These are phyloP conservation scores for Aspergillus sp. DNA, from an alignment of 2,329 filamentous ascomycete genomes.

Conservation along the genomic window DNA sequence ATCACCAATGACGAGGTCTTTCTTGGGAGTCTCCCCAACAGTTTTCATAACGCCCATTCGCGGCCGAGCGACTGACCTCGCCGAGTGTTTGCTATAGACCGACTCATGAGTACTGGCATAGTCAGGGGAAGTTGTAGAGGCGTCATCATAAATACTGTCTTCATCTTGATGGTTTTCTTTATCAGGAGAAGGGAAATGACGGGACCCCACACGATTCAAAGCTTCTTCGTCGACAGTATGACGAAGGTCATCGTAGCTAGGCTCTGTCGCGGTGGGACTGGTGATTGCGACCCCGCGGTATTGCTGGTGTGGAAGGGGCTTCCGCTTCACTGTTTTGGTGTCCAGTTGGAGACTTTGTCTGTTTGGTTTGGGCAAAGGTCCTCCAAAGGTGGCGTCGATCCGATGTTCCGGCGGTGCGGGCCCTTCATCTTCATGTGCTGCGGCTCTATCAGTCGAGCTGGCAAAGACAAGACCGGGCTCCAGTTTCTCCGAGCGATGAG, in stretches of 20 bases:
- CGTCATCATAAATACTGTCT: conserved; percentile 56
- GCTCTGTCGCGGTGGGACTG: conserved; percentile 27
- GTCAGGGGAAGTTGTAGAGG: conserved; percentile 66
- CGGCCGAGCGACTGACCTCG: conserved; percentile 52
- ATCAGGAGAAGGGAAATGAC: conserved; percentile 24
- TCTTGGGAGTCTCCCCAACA: conserved; percentile 57
- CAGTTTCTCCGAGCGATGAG: conserved; percentile 6
- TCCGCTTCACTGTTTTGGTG: conserved; percentile 48
- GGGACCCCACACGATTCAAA: conserved; percentile 48
- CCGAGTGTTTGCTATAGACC: conserved; percentile 41
- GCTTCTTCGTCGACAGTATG: conserved; percentile 48
- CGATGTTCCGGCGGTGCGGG: conserved; percentile 17
- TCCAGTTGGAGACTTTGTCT: conserved; percentile 27
- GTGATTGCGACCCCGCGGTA: conserved; percentile 15
- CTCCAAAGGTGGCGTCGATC: conserved; percentile 3
- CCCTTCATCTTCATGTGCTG: conserved; percentile 28
- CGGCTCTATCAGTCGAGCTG: conserved; percentile 2
- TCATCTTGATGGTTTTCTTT: conserved; percentile 29
- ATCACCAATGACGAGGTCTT: conserved; percentile 47
- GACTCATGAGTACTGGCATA: conserved; percentile 70
- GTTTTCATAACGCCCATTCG: conserved; percentile 78
- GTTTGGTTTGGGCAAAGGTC: conserved; percentile 7
- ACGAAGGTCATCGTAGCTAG: conserved; percentile 41
- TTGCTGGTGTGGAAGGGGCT: conserved; percentile 49
- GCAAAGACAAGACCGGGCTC: conserved; percentile 4